These are phyloP conservation scores for Arbutus unedo DNA, from an alignment of 148 eudicot species.

Conservation along the genomic window DNA sequence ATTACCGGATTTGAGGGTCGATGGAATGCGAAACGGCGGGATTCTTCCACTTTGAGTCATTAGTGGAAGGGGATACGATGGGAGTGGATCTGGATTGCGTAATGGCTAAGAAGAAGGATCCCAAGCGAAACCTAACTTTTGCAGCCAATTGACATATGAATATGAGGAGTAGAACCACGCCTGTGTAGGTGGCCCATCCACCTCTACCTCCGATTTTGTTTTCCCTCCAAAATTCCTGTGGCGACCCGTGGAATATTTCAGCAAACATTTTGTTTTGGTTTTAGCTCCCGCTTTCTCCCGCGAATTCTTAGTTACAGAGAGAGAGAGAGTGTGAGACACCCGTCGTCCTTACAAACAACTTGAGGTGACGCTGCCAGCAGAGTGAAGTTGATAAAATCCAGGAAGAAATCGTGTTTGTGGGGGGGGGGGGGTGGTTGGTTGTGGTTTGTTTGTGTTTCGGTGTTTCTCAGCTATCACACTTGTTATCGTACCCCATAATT, in stretches of 20 bases:
- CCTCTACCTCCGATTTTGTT: conserved; percentile 20
- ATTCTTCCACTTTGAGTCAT: background rate
- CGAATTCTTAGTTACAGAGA: too few species aligned
- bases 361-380: too few species aligned
- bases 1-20: conserved; percentile 29
- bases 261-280: background rate
- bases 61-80: background rate
- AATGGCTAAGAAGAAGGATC: background rate
- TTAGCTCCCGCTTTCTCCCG: background rate
- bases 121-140: background rate
- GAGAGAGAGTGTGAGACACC: too few species aligned
- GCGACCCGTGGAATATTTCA: background rate
- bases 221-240: conserved; percentile 30
- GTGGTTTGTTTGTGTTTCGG: too few species aligned
- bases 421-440: too few species aligned
- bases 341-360: too few species aligned
- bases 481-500: too few species aligned
- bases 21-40: conserved; percentile 16
- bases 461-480: too few species aligned
- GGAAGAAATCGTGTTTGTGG: too few species aligned
- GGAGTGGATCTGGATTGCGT: background rate
- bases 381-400: too few species aligned
- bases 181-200: conserved; percentile 21
- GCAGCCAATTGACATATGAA: conserved; percentile 24
- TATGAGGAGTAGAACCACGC: conserved; percentile 26